A percentile compares a stretch with the other conserved stretches of the same genome.
Evolutionary conservation across 2,329 filamentous ascomycete species (phyloP).

Genomic region (Pseudopithomyces chartarum): DNA sequence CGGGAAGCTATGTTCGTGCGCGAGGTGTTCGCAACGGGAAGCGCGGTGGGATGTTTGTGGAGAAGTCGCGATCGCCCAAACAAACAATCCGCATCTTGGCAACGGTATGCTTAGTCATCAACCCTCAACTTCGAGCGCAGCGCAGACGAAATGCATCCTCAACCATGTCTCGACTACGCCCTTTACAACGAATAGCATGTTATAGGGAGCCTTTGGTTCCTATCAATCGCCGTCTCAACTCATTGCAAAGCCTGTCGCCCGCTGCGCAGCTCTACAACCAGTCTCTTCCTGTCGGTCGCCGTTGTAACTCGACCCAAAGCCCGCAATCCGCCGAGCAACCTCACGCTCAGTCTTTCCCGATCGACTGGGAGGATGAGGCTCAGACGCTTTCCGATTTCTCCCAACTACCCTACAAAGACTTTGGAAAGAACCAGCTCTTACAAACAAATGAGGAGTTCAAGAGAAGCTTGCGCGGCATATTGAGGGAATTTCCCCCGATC

Average conservation of each 20-base stretch:
- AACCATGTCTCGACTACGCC: constrained; percentile 41
- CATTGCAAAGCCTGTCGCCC: constrained; percentile 29
- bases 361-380: constrained; percentile 77
- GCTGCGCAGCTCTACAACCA: constrained; percentile 27
- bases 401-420: constrained; percentile 76
- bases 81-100: constrained; percentile 10
- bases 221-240: constrained; percentile 28
- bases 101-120: constrained; percentile 9
- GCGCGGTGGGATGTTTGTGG: background rate
- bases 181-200: constrained; percentile 34
- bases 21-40: background rate
- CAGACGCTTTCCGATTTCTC: constrained; percentile 75
- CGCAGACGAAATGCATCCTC: constrained; percentile 23
- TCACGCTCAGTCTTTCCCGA: constrained; percentile 44
- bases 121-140: constrained; percentile 16
- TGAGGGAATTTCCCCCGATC: constrained; percentile 94
- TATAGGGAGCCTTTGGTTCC: constrained; percentile 28
- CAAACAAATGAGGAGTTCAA: constrained; percentile 92
- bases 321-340: constrained; percentile 23
- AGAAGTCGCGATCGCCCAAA: constrained; percentile 9
- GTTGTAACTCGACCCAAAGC: constrained; percentile 32
- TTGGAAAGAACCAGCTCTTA: constrained; percentile 96
- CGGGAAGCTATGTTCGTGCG: background rate
- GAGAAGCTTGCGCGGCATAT: constrained; percentile 80
- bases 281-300: constrained; percentile 49